Evolutionary conservation across 1,284 basidiomycete genomes (phyloP).

Genomic region (Singerocomus inundabilis): DNA sequence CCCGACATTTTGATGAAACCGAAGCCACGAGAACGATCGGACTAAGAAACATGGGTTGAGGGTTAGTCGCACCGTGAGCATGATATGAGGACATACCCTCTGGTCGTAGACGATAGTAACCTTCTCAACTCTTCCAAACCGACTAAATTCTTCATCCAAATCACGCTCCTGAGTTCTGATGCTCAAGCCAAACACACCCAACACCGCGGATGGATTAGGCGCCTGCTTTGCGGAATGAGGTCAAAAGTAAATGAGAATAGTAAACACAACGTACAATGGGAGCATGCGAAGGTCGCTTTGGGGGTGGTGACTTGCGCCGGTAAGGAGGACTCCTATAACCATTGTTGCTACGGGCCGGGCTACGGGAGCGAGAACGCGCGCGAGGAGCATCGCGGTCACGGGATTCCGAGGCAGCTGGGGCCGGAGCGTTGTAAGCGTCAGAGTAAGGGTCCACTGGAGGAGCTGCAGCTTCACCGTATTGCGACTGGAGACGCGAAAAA

Average conservation of each 20-base stretch:
- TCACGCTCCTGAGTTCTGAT: conserved; percentile 94
- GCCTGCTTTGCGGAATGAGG: conserved; percentile 57
- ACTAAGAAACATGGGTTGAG: conserved; percentile 47
- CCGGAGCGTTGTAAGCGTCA: conserved; percentile 72
- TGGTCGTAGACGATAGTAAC: conserved; percentile 99
- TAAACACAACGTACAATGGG: conserved; percentile 58
- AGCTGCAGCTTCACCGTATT: conserved; percentile 63
- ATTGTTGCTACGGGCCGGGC: conserved; percentile 53
- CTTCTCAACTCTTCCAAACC: conserved; percentile 91
- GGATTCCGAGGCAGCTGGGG: conserved; percentile 46
- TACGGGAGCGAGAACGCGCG: conserved; percentile 73
- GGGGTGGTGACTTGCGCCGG: conserved; percentile 48
- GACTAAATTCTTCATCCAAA: conserved; percentile 89
- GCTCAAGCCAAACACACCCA: conserved; percentile 95
- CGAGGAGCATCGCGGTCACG: conserved; percentile 49
- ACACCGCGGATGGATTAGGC: conserved; percentile 82
- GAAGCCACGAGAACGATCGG: conserved; percentile 95
- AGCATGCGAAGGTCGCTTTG: conserved; percentile 65
- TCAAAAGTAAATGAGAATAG: conserved; percentile 6
- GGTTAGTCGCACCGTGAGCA: conserved; percentile 5
- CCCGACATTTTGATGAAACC: conserved; percentile 95
- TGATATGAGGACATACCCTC: conserved; percentile 64
- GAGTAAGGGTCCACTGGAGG: conserved; percentile 75
- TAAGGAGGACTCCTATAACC: conserved; percentile 51
- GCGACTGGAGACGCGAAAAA: conserved; percentile 17